Evolutionary conservation across 306 rosid species (phyloP), one percentile per base, ranked within the genome.

Genomic region (Alnus glutinosa): DNA sequence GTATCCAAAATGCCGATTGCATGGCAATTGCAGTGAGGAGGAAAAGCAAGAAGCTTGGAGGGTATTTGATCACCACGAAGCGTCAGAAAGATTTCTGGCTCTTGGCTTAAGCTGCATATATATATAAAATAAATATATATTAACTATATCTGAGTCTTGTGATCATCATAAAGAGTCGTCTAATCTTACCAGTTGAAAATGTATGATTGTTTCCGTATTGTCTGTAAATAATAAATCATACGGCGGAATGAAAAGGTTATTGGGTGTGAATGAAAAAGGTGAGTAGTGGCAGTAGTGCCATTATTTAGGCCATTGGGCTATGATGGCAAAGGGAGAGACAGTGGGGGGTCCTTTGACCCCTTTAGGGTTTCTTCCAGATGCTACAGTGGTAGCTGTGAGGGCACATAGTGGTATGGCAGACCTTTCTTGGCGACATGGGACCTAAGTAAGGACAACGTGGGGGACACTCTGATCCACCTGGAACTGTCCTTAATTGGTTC

Each of bases 41-140:
- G 85, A 94, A 94, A 75, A 80, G 93, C 80, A 90, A 89, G 80
- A 91, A 92, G 69, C 78, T 78, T 72, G 99, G 98, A 59, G 99
- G 99, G 0, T 95, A 95, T 72, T 88, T 95, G 97, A 91, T 95
- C 69, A 95, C 98, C 50, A 95, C 98, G 1, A 95, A 95, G 77
- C 94, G 97, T 19, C 99, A 95, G 84, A 95, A 91, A 80, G 99
- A 95, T 83, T 95, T 95, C 85, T 95, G 99, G 98, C 94, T 95
- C 80, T 83, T 95, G 62, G 99, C 98, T 73, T 94, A 42, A 42
- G 73, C 39, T 18, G 2, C 36, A 51, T 14, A 42, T 8, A 42
- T 42, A 42, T 2, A 37, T 37, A 1, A 37, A 2, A 37, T 37
- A 3, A 23, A 23, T 23, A 23, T 42, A 42, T 42, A 42, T 42